Conservation (phyloP, 768 basidiomycete species). For the Collybiopsis confluens region DNA sequence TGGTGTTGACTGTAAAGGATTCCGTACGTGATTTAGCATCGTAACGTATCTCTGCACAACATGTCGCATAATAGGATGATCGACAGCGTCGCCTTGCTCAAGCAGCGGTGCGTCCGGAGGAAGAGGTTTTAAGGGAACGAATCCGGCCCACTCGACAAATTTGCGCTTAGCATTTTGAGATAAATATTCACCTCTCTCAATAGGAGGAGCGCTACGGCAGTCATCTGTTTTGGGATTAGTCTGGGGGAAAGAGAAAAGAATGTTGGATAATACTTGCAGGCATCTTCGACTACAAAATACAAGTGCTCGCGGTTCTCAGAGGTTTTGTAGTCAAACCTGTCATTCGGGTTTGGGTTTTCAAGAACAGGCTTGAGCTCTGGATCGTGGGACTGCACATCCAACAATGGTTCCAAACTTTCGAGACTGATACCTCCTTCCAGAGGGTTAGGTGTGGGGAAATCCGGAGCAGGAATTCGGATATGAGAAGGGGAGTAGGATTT, state of each 20-base stretch:
- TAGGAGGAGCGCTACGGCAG: background rate
- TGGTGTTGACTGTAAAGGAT: background rate
- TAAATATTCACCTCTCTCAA: background rate
- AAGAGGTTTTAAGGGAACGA: background rate
- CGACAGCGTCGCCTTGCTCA: background rate
- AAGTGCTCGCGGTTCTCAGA: background rate
- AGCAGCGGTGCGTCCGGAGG: background rate
- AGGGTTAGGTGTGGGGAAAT: background rate
- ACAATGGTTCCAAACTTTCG: background rate
- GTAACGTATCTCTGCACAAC: background rate
- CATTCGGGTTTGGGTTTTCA: background rate
- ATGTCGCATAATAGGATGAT: slow-evolving; percentile 6
- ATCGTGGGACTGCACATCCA: background rate
- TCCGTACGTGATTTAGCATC: background rate
- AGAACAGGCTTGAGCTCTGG: background rate
- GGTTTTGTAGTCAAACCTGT: background rate
- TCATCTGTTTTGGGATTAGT: background rate
- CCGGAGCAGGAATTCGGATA: background rate
- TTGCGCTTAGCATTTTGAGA: background rate
- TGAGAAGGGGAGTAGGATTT: too few relatives aligned
- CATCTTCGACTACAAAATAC: background rate
- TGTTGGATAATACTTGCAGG: background rate
- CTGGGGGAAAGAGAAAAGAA: background rate
- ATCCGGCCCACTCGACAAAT: slow-evolving; percentile 4
- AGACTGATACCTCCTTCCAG: background rate